Base-by-base conservation (phyloP, 73 alveolate species). In the Effrenium voratum region DNA sequence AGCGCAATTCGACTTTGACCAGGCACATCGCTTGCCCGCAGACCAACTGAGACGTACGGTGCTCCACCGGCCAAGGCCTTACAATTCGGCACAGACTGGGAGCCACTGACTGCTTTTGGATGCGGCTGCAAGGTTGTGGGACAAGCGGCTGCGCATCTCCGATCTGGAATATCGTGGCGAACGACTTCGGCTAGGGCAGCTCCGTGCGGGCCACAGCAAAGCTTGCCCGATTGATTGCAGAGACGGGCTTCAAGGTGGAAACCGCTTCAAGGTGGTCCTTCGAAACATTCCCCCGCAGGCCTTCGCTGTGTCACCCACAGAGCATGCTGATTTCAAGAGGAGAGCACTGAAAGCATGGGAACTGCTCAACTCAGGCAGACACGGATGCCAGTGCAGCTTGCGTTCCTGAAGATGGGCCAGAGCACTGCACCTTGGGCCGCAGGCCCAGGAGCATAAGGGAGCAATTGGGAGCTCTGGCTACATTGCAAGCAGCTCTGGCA, bases 41-140 rank as follows among this genome's bases (percentile, higher is more conserved):
- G 98, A 91, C 88, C 98, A 91, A n/a, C 59, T 91, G 45, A 88
- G 98, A 41, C 95, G 95, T 1, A 63, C 72, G 22, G 95, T 87
- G 82, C 95, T 87, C 22, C 95, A 87, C 95, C 40, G 95, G 84
- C 50, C 22, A 28, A n/a, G 41, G 49, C 84, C 84, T 26, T 5
- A 3, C 32, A n/a, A 43, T 38, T 77, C 41, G 88, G 45, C 5
- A 5, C 28, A 8, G 5, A 34, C 36, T 70, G 82, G 45, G 45
- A 5, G 5, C 49, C 82, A n/a, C 5, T n/a, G 38, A 5, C 36
- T 70, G 82, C 26, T 4, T 5, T 47, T 32, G 45, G 34, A 1
- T 70, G 82, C 82, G 24, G 26, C 38, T 0, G 82, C n/a, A 59
- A 85, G 94, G 86, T 46, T 88, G 49, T 91, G 98, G 98, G 98